Evolutionary conservation across 2,329 filamentous ascomycete species (phyloP), one percentile per base, ranked within the genome.

Genomic region (Pseudopyrenochaeta lycopersici): DNA sequence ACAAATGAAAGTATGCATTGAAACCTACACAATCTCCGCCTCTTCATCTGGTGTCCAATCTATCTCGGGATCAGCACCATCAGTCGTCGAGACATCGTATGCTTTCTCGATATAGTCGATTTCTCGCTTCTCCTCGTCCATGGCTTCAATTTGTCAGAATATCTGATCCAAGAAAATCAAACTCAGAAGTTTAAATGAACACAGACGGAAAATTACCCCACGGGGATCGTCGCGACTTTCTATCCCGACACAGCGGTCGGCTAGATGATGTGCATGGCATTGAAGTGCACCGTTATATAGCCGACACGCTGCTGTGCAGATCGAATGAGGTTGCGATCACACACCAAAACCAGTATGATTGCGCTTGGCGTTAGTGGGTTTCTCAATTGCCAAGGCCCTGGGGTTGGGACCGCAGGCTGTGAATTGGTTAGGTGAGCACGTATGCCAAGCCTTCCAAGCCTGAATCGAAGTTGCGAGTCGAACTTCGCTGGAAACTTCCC

Each of bases 1-100:
- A 23, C n/a, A 9, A 11, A 2, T 29, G 4, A 17, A 6, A n/a
- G 9, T 20, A 14, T 17, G 9, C 30, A 5, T 27, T 30, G 4
- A 47, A 2, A 46, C 46, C 18, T 58, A 70, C 58, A 69, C 62
- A 7, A 72, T 55, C 21, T 61, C 64, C 14, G 47, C 47, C 50
- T 74, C 71, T 46, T 74, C 70, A 38, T 70, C 71, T 12, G 58
- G 40, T 10, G 70, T 70, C 70, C 71, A 74, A 42, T 69, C 67
- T 32, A 60, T 57, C 18, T 64, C 56, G 2, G 40, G 41, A 15
- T 61, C 49, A 1, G 17, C 41, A 14, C 57, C 58, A 6, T 10
- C 31, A 15, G 36, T 42, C 27, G 30, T 36, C 14, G 38, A 43
- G 12, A n/a, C 27, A 49, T 38, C 49, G 53, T 52, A 48, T 42